phyloP scores from a whole-genome alignment of 306 rosid species.

The Oemleria cerasiformis region DNA sequence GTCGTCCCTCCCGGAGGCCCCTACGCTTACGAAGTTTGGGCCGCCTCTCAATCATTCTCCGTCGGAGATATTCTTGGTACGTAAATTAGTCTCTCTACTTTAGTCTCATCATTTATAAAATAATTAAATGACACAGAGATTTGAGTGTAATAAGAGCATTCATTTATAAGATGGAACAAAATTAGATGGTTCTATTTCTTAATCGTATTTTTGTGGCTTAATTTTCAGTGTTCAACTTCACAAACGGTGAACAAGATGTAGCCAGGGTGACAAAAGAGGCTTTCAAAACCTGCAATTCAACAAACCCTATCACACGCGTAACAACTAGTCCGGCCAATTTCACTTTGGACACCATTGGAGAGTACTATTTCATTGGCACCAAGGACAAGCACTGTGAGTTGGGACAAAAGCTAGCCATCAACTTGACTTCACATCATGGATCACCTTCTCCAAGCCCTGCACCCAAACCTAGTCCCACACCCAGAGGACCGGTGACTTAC shows the following conservation, averaged over 20 bases:
- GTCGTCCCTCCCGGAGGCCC: slow-evolving; percentile 34
- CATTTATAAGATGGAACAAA: no score
- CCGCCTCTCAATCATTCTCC: slow-evolving; percentile 19
- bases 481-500: slow-evolving; percentile 29
- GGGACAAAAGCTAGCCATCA: slow-evolving; percentile 46
- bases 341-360: slow-evolving; percentile 38
- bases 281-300: slow-evolving; percentile 43
- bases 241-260: slow-evolving; percentile 45
- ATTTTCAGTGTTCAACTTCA: slow-evolving; percentile 51
- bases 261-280: slow-evolving; percentile 52
- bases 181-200: no score
- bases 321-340: slow-evolving; percentile 45
- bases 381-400: slow-evolving; percentile 28
- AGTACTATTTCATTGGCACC: slow-evolving; percentile 52
- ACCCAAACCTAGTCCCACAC: slow-evolving; percentile 29
- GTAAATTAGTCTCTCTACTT: not conserved
- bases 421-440: slow-evolving; percentile 32
- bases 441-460: slow-evolving; percentile 34
- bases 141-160: no score
- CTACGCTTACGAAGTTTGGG: slow-evolving; percentile 34
- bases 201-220: not conserved
- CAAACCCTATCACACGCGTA: slow-evolving; percentile 35
- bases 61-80: slow-evolving; percentile 46
- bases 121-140: no score
- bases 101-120: no score